Evolutionary conservation across 2,329 filamentous ascomycete genomes (phyloP).

Genomic region (Ambrosiella cleistominuta): DNA sequence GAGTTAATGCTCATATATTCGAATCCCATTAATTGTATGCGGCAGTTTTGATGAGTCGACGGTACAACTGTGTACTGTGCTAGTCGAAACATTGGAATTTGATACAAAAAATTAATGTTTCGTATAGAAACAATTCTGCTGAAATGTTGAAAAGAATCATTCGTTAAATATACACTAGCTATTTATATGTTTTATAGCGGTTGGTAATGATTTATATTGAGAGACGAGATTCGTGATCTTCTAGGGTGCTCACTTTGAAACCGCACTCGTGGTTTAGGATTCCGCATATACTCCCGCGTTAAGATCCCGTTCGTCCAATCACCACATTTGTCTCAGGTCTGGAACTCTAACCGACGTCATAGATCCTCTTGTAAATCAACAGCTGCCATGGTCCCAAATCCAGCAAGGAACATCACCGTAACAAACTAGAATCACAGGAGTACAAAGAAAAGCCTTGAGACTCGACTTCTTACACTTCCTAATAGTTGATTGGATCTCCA

Average conservation of each 20-base stretch:
- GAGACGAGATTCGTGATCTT: neutral
- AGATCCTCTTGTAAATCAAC: neutral
- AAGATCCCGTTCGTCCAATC: neutral
- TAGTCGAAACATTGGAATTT: neutral
- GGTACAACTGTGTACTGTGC: neutral
- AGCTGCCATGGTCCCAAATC: neutral
- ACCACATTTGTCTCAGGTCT: neutral
- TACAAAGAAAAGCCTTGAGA: too few relatives aligned
- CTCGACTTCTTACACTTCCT: too few relatives aligned
- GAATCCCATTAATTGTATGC: neutral
- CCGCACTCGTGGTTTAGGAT: neutral
- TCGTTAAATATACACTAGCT: neutral
- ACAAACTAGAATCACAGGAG: too few relatives aligned
- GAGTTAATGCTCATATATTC: neutral
- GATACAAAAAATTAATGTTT: neutral
- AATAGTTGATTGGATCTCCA: too few relatives aligned
- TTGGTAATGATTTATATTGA: too few relatives aligned
- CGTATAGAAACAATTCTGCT: neutral
- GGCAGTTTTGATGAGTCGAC: neutral
- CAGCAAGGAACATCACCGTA: too few relatives aligned
- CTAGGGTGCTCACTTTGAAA: neutral
- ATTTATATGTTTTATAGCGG: neutral
- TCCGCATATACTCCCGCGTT: neutral
- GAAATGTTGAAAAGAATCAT: neutral
- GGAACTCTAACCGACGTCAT: neutral